Conservation (phyloP, 139 green algal species). For the Coelastrella sp. region DNA sequence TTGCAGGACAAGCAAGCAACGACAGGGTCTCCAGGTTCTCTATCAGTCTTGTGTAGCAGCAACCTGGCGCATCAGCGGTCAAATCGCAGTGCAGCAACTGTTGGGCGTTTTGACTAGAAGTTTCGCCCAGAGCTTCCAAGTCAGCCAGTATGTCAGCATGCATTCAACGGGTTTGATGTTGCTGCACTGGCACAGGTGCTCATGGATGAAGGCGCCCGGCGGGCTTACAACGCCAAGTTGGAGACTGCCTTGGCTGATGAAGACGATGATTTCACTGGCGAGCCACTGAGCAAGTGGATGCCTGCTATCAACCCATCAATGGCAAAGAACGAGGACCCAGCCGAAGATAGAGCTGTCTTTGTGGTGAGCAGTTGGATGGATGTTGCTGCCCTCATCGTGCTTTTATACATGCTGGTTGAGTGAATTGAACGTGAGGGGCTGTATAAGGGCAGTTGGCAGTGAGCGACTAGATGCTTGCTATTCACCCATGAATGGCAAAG, state of each 20-base stretch:
- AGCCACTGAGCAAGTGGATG: slow-evolving; percentile 87
- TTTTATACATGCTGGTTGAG: no score
- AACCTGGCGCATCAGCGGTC: no score
- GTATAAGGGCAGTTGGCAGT: slow-evolving; percentile 45
- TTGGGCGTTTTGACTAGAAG: no score
- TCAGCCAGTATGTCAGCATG: no score
- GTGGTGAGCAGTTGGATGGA: slow-evolving; percentile 61
- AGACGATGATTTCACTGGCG: slow-evolving; percentile 80
- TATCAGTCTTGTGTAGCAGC: no score
- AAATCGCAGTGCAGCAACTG: no score
- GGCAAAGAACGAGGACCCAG: slow-evolving; percentile 76
- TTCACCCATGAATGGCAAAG: slow-evolving; percentile 75
- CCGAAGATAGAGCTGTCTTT: slow-evolving; percentile 85
- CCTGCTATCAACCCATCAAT: slow-evolving; percentile 63
- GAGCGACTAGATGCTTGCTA: slow-evolving; percentile 79
- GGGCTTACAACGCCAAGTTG: slow-evolving; percentile 76
- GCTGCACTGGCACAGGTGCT: slow-evolving; percentile 50
- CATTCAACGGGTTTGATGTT: not conserved
- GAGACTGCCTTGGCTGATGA: slow-evolving; percentile 74
- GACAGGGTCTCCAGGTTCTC: no score
- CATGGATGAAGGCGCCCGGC: slow-evolving; percentile 63
- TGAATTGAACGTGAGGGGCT: no score
- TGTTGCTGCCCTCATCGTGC: no score
- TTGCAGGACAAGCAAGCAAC: no score
- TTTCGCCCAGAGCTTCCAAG: no score